A percentile compares a stretch with the other conserved stretches of the same genome.
These are phyloP conservation scores for Colletotrichum abscissum DNA, from an alignment of 2,329 filamentous ascomycete genomes.

Conservation along the genomic window DNA sequence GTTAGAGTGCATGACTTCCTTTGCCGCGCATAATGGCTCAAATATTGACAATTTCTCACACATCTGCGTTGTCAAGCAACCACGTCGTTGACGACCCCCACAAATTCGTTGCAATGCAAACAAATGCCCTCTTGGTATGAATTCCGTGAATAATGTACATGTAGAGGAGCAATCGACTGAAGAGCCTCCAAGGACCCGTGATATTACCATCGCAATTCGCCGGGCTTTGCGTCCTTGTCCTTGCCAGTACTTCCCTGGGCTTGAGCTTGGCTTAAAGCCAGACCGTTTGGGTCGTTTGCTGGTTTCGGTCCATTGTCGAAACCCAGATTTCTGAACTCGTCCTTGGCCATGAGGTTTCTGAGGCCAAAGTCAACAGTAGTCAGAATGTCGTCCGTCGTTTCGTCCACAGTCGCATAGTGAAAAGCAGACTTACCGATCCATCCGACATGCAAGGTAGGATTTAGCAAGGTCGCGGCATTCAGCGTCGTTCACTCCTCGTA, in stretches of 20 bases:
- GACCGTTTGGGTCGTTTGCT: slow-evolving; percentile 27
- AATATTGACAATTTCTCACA: slow-evolving; percentile 1
- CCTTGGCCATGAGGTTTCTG: slow-evolving; percentile 94
- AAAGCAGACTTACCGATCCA: slow-evolving; percentile 78
- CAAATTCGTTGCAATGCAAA: neutral
- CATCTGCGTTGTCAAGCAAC: neutral
- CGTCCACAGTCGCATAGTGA: neutral
- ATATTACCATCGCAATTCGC: slow-evolving; percentile 49
- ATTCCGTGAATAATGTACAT: neutral
- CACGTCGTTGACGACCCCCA: neutral
- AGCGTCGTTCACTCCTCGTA: slow-evolving; percentile 85
- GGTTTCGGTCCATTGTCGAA: slow-evolving; percentile 59
- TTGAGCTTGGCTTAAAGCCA: neutral
- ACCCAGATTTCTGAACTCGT: slow-evolving; percentile 94
- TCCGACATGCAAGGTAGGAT: slow-evolving; percentile 88
- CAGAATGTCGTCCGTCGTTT: neutral
- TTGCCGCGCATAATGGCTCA: neutral
- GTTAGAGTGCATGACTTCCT: neutral
- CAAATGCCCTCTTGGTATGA: neutral
- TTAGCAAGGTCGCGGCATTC: slow-evolving; percentile 89
- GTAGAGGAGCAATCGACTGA: neutral
- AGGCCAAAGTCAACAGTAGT: neutral
- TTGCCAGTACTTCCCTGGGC: neutral
- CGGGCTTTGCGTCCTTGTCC: slow-evolving; percentile 34
- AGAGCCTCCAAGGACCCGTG: neutral